Evolutionary conservation across 495 filamentous ascomycete species (phyloP).

Genomic region (Trichoderma erinaceum): DNA sequence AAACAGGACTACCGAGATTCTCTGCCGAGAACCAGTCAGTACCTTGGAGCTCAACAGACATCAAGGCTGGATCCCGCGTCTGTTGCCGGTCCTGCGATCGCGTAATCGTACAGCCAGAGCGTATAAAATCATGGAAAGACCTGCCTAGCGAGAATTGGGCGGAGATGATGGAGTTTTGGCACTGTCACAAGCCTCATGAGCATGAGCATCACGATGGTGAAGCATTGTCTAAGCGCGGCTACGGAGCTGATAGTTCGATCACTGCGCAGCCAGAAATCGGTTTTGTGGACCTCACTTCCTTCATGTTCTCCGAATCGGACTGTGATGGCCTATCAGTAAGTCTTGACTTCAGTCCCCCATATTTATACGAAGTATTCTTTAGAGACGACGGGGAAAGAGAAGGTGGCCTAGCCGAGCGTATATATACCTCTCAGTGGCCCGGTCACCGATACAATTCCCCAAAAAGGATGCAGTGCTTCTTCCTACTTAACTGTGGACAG

Average conservation of each 20-base stretch:
- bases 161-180: constrained; percentile 99
- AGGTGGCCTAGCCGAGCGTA: constrained; percentile 62
- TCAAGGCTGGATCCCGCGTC: constrained; percentile 50
- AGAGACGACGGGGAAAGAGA: constrained; percentile 66
- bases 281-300: constrained; percentile 72
- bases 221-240: constrained; percentile 56
- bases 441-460: constrained; percentile 92
- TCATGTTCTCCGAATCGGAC: constrained; percentile 61
- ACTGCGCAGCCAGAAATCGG: constrained; percentile 57
- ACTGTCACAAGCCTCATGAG: constrained; percentile 81
- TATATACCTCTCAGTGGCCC: constrained; percentile 41
- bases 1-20: constrained; percentile 21
- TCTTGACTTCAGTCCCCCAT: constrained; percentile 20
- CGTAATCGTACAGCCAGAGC: constrained; percentile 37
- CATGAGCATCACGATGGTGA: constrained; percentile 36
- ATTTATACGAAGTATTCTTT: constrained; percentile 9
- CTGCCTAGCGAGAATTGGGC: constrained; percentile 96
- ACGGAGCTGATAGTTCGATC: constrained; percentile 66
- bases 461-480: constrained; percentile 47
- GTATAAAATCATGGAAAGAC: constrained; percentile 74
- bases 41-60: constrained; percentile 69
- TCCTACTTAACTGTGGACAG: constrained; percentile 16
- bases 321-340: constrained; percentile 61
- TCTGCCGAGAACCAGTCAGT: constrained; percentile 25
- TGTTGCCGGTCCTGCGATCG: constrained; percentile 56